Conservation (phyloP, 169 alveolate species). For the Plasmodium vinckei region DNA sequence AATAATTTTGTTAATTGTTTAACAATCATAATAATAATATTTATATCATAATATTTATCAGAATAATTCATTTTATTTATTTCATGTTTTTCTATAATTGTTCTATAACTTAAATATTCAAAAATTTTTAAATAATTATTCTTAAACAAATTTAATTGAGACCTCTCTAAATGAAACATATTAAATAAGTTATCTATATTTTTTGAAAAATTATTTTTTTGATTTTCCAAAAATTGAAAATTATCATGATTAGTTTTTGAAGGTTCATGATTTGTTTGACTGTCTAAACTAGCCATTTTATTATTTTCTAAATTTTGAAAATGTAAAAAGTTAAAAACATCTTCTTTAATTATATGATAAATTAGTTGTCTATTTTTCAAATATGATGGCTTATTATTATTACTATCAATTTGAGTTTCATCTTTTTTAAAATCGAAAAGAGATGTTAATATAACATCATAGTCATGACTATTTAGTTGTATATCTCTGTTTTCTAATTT, state of each 20-base stretch:
- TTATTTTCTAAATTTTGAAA: neutral
- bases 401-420: neutral
- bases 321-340: neutral
- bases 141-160: neutral
- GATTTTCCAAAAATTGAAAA: neutral
- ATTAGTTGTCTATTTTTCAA: neutral
- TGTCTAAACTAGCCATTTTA: too few species aligned
- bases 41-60: conserved; percentile 39
- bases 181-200: neutral
- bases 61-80: neutral
- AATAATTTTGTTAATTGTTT: conserved; percentile 59
- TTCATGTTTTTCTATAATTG: conserved; percentile 40
- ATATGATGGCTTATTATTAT: neutral
- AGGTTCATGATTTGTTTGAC: too few species aligned
- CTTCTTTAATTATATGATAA: neutral
- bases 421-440: neutral
- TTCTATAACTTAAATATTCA: conserved; percentile 41
- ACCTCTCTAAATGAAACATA: conserved; percentile 12
- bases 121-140: conserved; percentile 23
- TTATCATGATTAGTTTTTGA: neutral
- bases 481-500: neutral
- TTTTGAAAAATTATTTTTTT: neutral
- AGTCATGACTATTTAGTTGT: neutral
- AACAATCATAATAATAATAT: conserved; percentile 20
- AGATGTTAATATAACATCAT: neutral